phyloP scores from a whole-genome alignment of 1,284 basidiomycete species.

The Malassezia caprae region DNA sequence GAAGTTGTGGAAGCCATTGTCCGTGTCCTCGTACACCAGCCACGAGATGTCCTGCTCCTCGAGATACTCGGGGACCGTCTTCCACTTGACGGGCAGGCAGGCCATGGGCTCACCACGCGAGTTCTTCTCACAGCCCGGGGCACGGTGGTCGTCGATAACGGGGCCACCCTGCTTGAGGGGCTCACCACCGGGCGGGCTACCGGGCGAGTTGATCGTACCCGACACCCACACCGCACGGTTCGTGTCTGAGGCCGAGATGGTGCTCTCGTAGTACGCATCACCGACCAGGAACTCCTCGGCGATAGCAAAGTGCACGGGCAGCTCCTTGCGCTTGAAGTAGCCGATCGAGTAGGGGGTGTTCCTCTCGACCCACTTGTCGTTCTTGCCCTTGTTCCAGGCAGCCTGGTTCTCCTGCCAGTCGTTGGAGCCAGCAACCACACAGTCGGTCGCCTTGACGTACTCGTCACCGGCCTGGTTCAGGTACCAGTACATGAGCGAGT shows the following conservation, averaged over 20 bases:
- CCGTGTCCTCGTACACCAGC: constrained; percentile 27
- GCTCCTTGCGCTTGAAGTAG: constrained; percentile 28
- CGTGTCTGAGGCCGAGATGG: constrained; percentile 24
- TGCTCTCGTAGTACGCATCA: constrained; percentile 33
- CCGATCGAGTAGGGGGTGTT: constrained; percentile 33
- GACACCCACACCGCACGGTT: constrained; percentile 28
- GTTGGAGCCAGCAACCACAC: constrained; percentile 29
- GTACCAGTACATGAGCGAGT: constrained; percentile 24
- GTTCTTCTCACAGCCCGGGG: constrained; percentile 16
- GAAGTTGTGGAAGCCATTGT: constrained; percentile 28
- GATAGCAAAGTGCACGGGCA: constrained; percentile 35
- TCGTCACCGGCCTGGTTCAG: constrained; percentile 31
- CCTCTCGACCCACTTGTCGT: constrained; percentile 25
- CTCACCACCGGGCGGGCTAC: constrained; percentile 11
- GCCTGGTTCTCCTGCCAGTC: constrained; percentile 28
- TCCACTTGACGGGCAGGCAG: constrained; percentile 28
- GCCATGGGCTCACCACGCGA: constrained; percentile 16
- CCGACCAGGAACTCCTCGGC: constrained; percentile 29
- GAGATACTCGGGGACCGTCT: constrained; percentile 31
- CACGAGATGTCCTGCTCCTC: constrained; percentile 26
- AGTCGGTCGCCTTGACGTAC: constrained; percentile 25
- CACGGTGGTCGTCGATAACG: constrained; percentile 19
- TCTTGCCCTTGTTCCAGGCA: constrained; percentile 28
- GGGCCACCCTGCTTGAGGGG: constrained; percentile 17
- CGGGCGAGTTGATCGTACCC: constrained; percentile 17